Base-by-base conservation (phyloP, 768 basidiomycete species). In the Podaxis sp. region DNA sequence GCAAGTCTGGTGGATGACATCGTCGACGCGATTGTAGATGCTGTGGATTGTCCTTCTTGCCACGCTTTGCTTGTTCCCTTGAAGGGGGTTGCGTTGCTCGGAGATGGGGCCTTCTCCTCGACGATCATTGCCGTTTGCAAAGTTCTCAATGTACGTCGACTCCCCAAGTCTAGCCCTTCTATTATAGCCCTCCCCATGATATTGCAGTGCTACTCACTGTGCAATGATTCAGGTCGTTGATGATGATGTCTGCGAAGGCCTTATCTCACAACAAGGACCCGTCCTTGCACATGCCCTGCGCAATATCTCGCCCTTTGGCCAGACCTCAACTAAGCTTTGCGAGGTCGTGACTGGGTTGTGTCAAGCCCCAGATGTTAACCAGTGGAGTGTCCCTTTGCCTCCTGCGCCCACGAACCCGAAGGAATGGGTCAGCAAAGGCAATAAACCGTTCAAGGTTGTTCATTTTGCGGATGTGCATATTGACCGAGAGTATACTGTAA, bases 391-490 rank as follows among this genome's bases (percentile, higher is more conserved):
- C 15, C 74, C 78, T 4, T 78, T 86, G 63, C 79, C 83, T 2
- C 54, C 77, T 3, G 68, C 75, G 4, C 80, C 82, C 0, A 58
- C 69, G 1, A 69, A 72, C 15, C 76, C 76, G 4, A 75, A 73
- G 51, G 61, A 63, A 0, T 77, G 74, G 60, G 65, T 59, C 3
- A 79, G 79, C 3, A 68, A 68, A 1, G 79, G 82, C 4, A 75
- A 73, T 52, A 19, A 73, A 22, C 80, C 84, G 0, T 80, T 87
- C 68, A 77, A 83, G 63, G 82, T 86, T 8, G 79, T 80, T 0
- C 86, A 88, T 68, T 80, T 88, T 68, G 84, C 82, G 65, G 87
- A 87, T 67, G 81, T 83, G 3, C 87, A 88, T 66, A 82, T 88
- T 40, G 87, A 87, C 66, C 74, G 84, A 33, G 66, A 77, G 5